phyloP scores from a whole-genome alignment of 352 stramenopile genomes.

The Phytophthora megakarya region DNA sequence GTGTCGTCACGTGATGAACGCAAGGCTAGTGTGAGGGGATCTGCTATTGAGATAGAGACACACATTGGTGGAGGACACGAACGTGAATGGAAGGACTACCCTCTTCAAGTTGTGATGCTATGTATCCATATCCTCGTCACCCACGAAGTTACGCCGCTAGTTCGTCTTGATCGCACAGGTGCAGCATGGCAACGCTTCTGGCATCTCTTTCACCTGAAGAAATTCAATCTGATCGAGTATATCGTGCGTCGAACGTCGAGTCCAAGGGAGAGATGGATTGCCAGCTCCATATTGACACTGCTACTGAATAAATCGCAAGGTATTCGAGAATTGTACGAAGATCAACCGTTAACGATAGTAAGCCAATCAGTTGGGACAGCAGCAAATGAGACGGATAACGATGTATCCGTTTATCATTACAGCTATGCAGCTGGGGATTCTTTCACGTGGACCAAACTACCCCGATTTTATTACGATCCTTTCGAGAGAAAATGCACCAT shows the following conservation, averaged over 20 bases:
- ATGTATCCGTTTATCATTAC: slow-evolving; percentile 40
- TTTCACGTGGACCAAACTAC: slow-evolving; percentile 68
- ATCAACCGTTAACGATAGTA: slow-evolving; percentile 29
- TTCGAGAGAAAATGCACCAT: slow-evolving; percentile 62
- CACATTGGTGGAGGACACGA: background rate
- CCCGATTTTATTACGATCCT: slow-evolving; percentile 64
- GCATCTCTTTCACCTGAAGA: slow-evolving; percentile 52
- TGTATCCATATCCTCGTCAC: slow-evolving; percentile 65
- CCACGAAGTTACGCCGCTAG: slow-evolving; percentile 50
- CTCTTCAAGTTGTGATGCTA: slow-evolving; percentile 61
- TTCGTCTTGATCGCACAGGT: slow-evolving; percentile 43
- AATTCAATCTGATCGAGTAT: slow-evolving; percentile 49
- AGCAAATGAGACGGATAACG: slow-evolving; percentile 24
- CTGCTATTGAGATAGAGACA: slow-evolving; percentile 5
- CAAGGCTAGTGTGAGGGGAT: background rate
- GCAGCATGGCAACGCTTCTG: slow-evolving; percentile 55
- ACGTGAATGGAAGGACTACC: slow-evolving; percentile 45
- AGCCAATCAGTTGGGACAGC: slow-evolving; percentile 18
- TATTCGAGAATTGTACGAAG: slow-evolving; percentile 59
- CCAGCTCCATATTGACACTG: slow-evolving; percentile 50
- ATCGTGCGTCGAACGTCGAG: slow-evolving; percentile 37
- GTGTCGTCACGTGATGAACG: background rate
- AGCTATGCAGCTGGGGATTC: slow-evolving; percentile 52
- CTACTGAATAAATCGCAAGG: slow-evolving; percentile 50
- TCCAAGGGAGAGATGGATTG: slow-evolving; percentile 42